Evolutionary conservation across 2,329 filamentous ascomycete genomes (phyloP), one percentile per base, ranked within the genome.

Genomic region (Fusarium sp.): DNA sequence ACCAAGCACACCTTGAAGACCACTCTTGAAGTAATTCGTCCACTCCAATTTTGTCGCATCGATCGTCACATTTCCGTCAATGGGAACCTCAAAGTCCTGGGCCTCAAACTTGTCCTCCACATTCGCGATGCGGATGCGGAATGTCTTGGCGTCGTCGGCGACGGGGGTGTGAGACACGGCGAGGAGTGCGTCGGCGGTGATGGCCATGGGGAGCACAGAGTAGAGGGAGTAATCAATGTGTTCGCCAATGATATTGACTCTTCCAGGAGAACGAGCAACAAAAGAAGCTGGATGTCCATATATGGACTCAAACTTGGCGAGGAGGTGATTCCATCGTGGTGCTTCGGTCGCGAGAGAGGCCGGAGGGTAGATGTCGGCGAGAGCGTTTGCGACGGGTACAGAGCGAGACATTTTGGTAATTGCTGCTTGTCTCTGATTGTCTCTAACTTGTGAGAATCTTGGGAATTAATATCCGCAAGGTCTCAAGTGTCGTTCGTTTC

Each of bases 151-250:
- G 34, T 83, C 83, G 7, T 86, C 85, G 8, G 87, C 85, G 7
- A 86, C 81, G 45, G 88, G 83, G 32, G 88, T 87, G 66, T 88
- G 85, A 78, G 82, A 89, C 41, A 98, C 94, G 62, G 96, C 97
- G 80, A 99, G 90, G 69, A 99, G 89, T 67, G 95, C 93, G 83
- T 99, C 97, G 72, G 95, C 94, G 7, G 94, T 95, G 76, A 98
- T 95, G 72, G 96, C 97, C 91, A 98, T 98, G 62, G 97, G 97
- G 27, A 99, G 88, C 69, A 98, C 95, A 77, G 97, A 92, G 87
- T 98, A 99, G 23, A 99, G 90, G 16, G 95, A 98, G 86, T 99
- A 99, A 86, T 99, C 97, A 80, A 99, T 98, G 86, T 99, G 97
- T 88, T 99, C 97, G 83, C 97, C 97, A 81, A 99, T 98, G 80